Evolutionary conservation across 148 eudicot genomes (phyloP), one percentile per base, ranked within the genome.

Genomic region (Silene conica): DNA sequence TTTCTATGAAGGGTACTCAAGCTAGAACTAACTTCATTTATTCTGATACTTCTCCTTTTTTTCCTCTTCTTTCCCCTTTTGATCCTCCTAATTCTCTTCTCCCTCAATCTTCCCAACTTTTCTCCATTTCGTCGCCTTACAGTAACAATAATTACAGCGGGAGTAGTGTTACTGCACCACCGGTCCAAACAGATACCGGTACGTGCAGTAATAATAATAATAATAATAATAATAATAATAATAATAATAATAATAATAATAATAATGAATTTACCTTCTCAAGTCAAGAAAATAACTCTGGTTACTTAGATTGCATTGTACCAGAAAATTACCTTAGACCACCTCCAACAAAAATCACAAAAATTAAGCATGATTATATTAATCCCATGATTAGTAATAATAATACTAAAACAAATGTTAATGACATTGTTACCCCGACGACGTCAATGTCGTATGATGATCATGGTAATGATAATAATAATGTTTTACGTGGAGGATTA

Each of bases 11-110:
- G 79, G 98, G 97, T 65, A 87, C 88, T 10, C 92, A 94, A 85
- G 96, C 98, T 71, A 87, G 93, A 72, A 94, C 98, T 19, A 94
- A 94, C 77, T 94, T 94, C 76, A 78, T 94, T 18, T 94, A 94
- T 82, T 70, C 98, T 70, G 86, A 86, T 66, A 84, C 81, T 72
- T 25, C 87, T 6, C 73, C 79, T 54, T 82, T 76, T 46, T 82
- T 80, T 52, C 81, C 90, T 15, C 80, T 89, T 60, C 76, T 83
- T 26, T 62, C 85, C 15, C 85, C 86, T 22, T 76, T 85, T 72
- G 85, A 89, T 1, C 59, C 72, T 11, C 82, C 80, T 25, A 55
- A 82, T 22, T 14, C 28, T 21, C 67, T 63, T 19, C 50, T 22
- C 12, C 63, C 82, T 2, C 69, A 65, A 28, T 28, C 75, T 23